phyloP scores from a whole-genome alignment of 2,329 filamentous ascomycete genomes.

The Truncatella angustata region DNA sequence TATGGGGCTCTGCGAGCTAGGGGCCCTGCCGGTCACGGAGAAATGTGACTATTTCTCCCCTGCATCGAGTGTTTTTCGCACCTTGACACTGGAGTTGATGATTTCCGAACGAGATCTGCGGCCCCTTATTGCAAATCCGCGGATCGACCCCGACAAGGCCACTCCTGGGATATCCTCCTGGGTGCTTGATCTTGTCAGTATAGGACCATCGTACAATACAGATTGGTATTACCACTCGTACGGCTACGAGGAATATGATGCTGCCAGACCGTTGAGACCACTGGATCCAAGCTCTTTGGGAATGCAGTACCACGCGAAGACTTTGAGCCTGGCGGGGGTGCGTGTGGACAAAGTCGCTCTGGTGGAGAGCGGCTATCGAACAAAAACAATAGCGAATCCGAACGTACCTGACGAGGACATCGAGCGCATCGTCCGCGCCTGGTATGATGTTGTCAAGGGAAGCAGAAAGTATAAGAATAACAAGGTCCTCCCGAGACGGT shows the following conservation, averaged over 20 bases:
- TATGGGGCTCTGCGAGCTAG: conserved; percentile 4
- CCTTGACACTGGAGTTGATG: neutral
- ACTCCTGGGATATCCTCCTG: neutral
- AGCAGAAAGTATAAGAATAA: neutral
- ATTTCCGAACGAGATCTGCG: neutral
- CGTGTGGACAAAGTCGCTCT: neutral
- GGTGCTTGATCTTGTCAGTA: neutral
- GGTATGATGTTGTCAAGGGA: neutral
- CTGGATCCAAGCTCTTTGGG: neutral
- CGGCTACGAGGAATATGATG: neutral
- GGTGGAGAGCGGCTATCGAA: neutral
- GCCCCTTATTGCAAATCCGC: neutral
- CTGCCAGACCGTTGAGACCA: neutral
- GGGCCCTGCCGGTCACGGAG: neutral
- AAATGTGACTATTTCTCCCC: neutral
- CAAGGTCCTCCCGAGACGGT: neutral
- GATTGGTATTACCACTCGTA: neutral
- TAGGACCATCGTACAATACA: neutral
- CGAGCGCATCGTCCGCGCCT: neutral
- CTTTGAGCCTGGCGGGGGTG: neutral
- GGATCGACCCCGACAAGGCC: neutral
- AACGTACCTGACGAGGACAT: neutral
- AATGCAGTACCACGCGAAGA: neutral
- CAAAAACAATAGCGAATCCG: neutral
- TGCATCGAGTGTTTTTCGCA: neutral